Conservation (phyloP, 345 rosid genomes). For the Crucihimalaya himalaica region DNA sequence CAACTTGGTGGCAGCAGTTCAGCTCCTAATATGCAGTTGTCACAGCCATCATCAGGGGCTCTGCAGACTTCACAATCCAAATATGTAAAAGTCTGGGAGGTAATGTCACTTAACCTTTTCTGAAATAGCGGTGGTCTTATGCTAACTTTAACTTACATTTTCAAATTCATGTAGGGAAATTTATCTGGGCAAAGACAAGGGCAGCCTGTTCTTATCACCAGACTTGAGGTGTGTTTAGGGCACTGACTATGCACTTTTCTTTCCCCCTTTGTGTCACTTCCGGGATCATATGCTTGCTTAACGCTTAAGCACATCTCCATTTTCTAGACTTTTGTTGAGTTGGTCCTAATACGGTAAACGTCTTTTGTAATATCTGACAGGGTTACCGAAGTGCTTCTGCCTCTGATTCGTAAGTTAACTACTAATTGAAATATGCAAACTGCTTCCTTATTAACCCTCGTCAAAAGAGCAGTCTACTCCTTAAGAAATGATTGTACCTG, state of each 20-base stretch:
- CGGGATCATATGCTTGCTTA: conserved; percentile 12
- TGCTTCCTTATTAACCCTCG: not conserved
- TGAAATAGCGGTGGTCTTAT: conserved; percentile 13
- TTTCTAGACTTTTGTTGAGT: conserved; percentile 11
- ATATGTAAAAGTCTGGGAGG: conserved; percentile 98
- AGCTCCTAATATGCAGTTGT: conserved; percentile 65
- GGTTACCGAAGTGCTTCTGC: conserved; percentile 92
- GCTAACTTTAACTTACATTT: not conserved
- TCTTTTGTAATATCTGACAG: conserved; percentile 51
- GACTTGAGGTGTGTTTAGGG: conserved; percentile 70
- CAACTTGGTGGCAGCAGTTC: conserved; percentile 63
- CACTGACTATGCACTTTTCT: not conserved
- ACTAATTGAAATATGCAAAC: conserved; percentile 1
- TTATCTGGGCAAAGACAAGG: conserved; percentile 95
- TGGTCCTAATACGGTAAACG: conserved; percentile 21
- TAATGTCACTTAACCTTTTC: conserved; percentile 40
- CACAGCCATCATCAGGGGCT: conserved; percentile 72
- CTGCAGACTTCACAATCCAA: conserved; percentile 75
- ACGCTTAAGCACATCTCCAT: conserved; percentile 14
- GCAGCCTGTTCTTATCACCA: conserved; percentile 96
- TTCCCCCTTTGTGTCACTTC: not conserved
- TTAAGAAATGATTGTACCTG: not conserved
- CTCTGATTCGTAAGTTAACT: conserved; percentile 77
- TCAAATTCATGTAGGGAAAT: conserved; percentile 66
- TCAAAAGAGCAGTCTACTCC: conserved; percentile 8